These are phyloP conservation scores for Musa troglodytarum DNA, from an alignment of 176 grass and related monocot species.

Conservation along the genomic window DNA sequence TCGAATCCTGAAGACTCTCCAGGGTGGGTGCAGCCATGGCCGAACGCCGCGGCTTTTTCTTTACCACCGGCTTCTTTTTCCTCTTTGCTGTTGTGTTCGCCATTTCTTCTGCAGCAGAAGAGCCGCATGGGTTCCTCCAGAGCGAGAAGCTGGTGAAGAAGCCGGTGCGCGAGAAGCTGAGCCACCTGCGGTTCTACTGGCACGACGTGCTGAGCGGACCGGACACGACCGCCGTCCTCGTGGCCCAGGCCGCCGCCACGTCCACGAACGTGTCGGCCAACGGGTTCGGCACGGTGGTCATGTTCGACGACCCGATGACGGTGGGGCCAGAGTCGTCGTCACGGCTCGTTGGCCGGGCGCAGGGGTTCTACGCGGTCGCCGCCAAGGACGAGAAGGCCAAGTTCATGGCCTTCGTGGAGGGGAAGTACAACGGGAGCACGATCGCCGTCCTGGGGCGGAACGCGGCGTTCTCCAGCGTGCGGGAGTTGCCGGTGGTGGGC, in stretches of 20 bases:
- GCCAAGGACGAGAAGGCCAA: slow-evolving; percentile 39
- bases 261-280: slow-evolving; percentile 26
- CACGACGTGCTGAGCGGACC: slow-evolving; percentile 55
- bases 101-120: no score
- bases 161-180: slow-evolving; percentile 4
- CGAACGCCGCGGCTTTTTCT: no score
- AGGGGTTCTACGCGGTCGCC: slow-evolving; percentile 44
- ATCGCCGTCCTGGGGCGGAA: slow-evolving; percentile 45
- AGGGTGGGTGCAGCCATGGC: no score
- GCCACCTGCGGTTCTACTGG: slow-evolving; percentile 50
- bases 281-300: slow-evolving; percentile 36
- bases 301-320: slow-evolving; percentile 64
- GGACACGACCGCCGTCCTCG: slow-evolving; percentile 30
- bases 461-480: slow-evolving; percentile 17
- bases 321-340: slow-evolving; percentile 25
- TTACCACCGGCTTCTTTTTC: no score
- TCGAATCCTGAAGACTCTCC: no score
- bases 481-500: slow-evolving; percentile 58
- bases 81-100: no score
- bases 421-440: slow-evolving; percentile 45
- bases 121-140: not conserved
- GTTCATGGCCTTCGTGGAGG: slow-evolving; percentile 44
- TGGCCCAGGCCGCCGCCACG: not conserved
- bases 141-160: not conserved
- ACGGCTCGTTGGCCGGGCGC: slow-evolving; percentile 27